A percentile compares a stretch with the other conserved stretches of the same genome.
These are phyloP conservation scores for Oemleria cerasiformis DNA, from an alignment of 306 rosid genomes.

Conservation along the genomic window DNA sequence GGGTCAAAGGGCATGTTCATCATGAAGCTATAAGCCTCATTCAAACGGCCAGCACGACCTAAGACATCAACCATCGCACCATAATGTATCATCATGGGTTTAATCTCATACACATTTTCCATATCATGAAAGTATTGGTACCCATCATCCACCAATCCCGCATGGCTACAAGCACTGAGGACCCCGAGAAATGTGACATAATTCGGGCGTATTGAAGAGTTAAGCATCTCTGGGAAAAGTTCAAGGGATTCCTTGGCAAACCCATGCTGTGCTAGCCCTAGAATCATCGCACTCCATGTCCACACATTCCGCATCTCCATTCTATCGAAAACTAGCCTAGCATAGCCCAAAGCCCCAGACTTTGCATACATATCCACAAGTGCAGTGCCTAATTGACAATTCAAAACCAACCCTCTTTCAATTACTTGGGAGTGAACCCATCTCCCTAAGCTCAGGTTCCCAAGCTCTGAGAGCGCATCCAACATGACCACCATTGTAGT, in stretches of 20 bases:
- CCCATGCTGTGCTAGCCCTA: conserved; percentile 88
- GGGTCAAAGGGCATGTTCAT: conserved; percentile 62
- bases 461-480: conserved; percentile 66
- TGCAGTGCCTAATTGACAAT: conserved; percentile 68
- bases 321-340: conserved; percentile 52
- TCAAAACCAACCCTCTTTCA: conserved; percentile 57
- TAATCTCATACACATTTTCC: conserved; percentile 63
- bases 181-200: conserved; percentile 80
- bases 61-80: conserved; percentile 85
- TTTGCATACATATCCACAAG: conserved; percentile 88
- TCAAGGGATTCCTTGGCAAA: conserved; percentile 67
- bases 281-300: conserved; percentile 96
- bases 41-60: conserved; percentile 66
- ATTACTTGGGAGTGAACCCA: conserved; percentile 67
- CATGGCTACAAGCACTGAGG: conserved; percentile 88
- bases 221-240: conserved; percentile 47
- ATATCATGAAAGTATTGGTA: conserved; percentile 56
- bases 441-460: conserved; percentile 73
- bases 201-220: conserved; percentile 53
- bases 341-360: conserved; percentile 62
- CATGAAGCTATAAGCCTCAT: conserved; percentile 67
- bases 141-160: conserved; percentile 67
- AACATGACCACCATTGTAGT: conserved; percentile 80
- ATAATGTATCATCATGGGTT: conserved; percentile 68
- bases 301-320: conserved; percentile 69